These are phyloP conservation scores for Metarhizium sp. DNA, from an alignment of 2,329 filamentous ascomycete species.

Conservation along the genomic window DNA sequence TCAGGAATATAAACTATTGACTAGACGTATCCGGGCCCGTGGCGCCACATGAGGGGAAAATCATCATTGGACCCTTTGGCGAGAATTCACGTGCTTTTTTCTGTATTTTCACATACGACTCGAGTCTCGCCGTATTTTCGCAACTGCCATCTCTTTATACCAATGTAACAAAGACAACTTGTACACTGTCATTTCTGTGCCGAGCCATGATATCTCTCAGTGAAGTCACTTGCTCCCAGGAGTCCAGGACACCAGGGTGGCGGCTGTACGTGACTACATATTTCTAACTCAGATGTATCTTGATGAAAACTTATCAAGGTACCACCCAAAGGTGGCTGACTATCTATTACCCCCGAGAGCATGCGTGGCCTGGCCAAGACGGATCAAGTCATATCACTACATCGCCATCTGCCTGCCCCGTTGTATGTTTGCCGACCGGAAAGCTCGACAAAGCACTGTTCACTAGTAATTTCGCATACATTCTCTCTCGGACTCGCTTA, in stretches of 20 bases:
- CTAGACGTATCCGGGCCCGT: too few species aligned
- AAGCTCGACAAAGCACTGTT: background rate
- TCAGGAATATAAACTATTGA: too few species aligned
- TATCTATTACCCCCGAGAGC: conserved; percentile 8
- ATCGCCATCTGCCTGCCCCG: conserved; percentile 17
- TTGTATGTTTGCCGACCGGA: conserved; percentile 13
- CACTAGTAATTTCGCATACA: too few species aligned
- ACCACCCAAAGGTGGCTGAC: conserved; percentile 18
- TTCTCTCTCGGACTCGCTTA: too few species aligned
- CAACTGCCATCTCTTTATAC: background rate
- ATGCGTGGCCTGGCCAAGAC: conserved; percentile 14
- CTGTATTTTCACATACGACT: too few species aligned
- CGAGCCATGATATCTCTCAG: background rate
- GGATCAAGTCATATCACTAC: conserved; percentile 19
- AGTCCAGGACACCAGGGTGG: conserved; percentile 8
- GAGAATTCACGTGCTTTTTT: too few species aligned
- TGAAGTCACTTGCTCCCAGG: background rate
- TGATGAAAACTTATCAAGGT: conserved; percentile 11
- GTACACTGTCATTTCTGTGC: background rate
- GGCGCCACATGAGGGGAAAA: too few species aligned
- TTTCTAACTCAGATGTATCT: conserved; percentile 20
- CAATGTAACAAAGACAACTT: background rate
- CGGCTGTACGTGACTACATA: conserved; percentile 14
- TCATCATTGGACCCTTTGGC: too few species aligned
- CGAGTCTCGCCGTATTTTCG: background rate